phyloP scores from a whole-genome alignment of 1,139 yeast genomes.

The Hemisphaericaspora lyxosophila region DNA sequence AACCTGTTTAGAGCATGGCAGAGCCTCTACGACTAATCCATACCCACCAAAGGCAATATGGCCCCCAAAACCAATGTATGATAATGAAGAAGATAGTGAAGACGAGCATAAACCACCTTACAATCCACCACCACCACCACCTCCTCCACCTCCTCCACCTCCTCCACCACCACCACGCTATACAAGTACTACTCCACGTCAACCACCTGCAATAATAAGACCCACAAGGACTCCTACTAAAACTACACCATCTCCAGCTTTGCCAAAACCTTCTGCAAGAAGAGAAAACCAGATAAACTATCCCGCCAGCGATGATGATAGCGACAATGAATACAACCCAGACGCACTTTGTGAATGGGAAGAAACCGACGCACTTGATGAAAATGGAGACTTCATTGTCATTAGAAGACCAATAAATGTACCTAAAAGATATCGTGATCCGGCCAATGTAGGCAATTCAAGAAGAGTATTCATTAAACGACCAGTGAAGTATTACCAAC shows the following conservation, averaged over 20 bases:
- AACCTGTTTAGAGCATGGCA: constrained; percentile 47
- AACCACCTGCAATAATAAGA: not conserved
- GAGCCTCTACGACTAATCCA: constrained; percentile 14
- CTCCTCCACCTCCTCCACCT: not conserved
- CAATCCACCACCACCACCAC: constrained; percentile 2
- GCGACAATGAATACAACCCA: constrained; percentile 14
- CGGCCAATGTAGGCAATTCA: constrained; percentile 14
- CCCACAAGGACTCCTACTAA: not conserved
- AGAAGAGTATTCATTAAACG: constrained; percentile 19
- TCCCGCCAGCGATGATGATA: constrained; percentile 4
- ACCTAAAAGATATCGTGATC: constrained; percentile 17
- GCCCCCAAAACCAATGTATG: constrained; percentile 9
- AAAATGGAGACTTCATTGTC: constrained; percentile 20
- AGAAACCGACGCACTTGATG: constrained; percentile 23
- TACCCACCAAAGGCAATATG: constrained; percentile 12
- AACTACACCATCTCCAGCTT: not conserved
- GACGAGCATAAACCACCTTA: not conserved
- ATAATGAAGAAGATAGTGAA: not conserved
- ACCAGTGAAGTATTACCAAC: constrained; percentile 8
- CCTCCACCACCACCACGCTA: constrained; percentile 1
- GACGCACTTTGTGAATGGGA: constrained; percentile 23
- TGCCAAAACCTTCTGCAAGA: not conserved
- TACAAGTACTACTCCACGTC: not conserved
- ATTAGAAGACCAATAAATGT: constrained; percentile 24
- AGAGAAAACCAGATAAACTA: not conserved